A percentile compares a stretch with the other conserved stretches of the same genome.
These are phyloP conservation scores for Trypanosoma avium DNA, from an alignment of 208 protist genomes.

Conservation along the genomic window DNA sequence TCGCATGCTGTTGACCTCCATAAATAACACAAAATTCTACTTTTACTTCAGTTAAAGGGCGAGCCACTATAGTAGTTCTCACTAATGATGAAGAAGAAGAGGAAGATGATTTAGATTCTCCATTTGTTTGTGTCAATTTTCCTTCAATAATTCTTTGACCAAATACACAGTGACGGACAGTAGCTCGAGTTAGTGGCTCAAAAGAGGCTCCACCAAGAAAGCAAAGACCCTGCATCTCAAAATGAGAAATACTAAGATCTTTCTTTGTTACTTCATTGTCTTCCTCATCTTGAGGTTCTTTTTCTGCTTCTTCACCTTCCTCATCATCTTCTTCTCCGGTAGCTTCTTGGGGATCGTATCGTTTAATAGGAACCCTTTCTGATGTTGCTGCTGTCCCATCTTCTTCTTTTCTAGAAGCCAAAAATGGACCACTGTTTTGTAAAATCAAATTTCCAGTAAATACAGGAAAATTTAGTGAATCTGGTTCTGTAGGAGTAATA, in stretches of 20 bases:
- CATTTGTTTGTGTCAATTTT: background rate
- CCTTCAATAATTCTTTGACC: slow-evolving; percentile 24
- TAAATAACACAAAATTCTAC: slow-evolving; percentile 67
- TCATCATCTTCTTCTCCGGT: slow-evolving; percentile 32
- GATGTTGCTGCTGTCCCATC: slow-evolving; percentile 13
- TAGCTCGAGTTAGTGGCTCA: slow-evolving; percentile 58
- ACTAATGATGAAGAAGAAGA: slow-evolving; percentile 4
- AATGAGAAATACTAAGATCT: slow-evolving; percentile 12
- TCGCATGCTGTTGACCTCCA: slow-evolving; percentile 50
- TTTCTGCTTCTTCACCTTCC: slow-evolving; percentile 16
- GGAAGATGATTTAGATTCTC: background rate
- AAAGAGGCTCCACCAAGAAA: slow-evolving; percentile 51
- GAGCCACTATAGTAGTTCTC: slow-evolving; percentile 46
- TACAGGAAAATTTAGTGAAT: slow-evolving; percentile 47
- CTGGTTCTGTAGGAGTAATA: slow-evolving; percentile 45
- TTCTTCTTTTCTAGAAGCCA: slow-evolving; percentile 10
- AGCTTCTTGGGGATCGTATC: slow-evolving; percentile 24
- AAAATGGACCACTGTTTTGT: slow-evolving; percentile 25
- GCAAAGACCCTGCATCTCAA: slow-evolving; percentile 56
- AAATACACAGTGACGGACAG: slow-evolving; percentile 65
- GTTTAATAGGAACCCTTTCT: slow-evolving; percentile 19
- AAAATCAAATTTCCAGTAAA: slow-evolving; percentile 33
- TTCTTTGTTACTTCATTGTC: slow-evolving; percentile 29
- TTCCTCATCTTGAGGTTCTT: slow-evolving; percentile 17
- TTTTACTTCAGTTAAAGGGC: slow-evolving; percentile 52